Evolutionary conservation across 2,329 filamentous ascomycete genomes (phyloP).

Genomic region (Xylaria arbuscula): DNA sequence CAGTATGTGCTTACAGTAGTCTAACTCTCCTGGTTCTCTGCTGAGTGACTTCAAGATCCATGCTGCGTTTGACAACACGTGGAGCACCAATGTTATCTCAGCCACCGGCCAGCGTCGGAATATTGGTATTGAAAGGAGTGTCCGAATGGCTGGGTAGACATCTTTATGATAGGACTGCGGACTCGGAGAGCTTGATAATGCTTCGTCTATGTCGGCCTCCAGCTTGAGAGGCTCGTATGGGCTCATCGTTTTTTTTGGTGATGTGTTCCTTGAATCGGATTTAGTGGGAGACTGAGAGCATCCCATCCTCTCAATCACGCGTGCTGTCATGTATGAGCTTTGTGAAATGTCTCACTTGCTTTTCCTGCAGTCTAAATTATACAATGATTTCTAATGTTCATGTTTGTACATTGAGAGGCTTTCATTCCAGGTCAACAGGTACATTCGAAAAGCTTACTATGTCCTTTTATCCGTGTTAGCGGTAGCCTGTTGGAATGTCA

Average conservation of each 20-base stretch:
- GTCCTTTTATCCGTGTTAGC: too few species aligned
- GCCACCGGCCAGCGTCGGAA: background rate
- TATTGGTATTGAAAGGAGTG: background rate
- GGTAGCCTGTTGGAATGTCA: background rate
- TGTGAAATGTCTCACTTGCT: background rate
- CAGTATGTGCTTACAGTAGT: background rate
- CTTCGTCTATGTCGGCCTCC: background rate
- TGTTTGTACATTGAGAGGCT: background rate
- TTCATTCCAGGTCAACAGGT: background rate
- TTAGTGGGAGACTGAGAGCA: too few species aligned
- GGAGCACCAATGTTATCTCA: background rate
- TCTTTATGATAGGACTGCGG: background rate
- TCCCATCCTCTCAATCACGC: background rate
- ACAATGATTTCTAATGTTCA: background rate
- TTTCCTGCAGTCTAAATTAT: background rate
- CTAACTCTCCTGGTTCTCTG: background rate
- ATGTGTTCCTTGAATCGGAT: background rate
- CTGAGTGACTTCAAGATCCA: background rate
- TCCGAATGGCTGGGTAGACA: background rate
- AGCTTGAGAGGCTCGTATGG: conserved; percentile 1
- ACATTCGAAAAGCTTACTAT: background rate
- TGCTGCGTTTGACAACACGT: background rate
- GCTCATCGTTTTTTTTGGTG: background rate
- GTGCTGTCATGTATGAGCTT: too few species aligned
- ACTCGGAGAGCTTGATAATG: background rate